Evolutionary conservation across 495 filamentous ascomycete species (phyloP).

Genomic region (Acidiella bohemica): DNA sequence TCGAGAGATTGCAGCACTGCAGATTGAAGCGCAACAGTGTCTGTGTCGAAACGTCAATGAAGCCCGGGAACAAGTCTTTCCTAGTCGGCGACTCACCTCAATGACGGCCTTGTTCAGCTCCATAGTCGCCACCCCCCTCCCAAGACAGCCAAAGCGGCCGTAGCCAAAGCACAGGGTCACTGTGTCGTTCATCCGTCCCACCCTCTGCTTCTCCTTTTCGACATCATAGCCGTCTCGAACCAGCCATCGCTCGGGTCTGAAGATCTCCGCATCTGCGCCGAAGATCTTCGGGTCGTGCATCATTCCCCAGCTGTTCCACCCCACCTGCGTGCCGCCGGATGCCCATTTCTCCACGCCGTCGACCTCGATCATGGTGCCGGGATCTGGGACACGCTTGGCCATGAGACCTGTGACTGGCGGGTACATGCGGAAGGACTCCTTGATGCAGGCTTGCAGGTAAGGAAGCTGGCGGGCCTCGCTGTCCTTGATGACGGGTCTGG

Average conservation of each 20-base stretch:
- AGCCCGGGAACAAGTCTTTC: too few relatives aligned
- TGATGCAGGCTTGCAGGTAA: slow-evolving; percentile 25
- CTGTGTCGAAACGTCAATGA: slow-evolving; percentile 6
- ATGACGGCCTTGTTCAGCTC: slow-evolving; percentile 23
- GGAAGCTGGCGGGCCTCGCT: slow-evolving; percentile 20
- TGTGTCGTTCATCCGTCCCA: slow-evolving; percentile 20
- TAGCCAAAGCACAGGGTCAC: slow-evolving; percentile 20
- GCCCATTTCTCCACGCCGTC: slow-evolving; percentile 19
- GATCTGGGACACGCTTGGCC: slow-evolving; percentile 15
- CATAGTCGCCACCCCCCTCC: slow-evolving; percentile 20
- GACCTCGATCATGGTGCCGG: slow-evolving; percentile 14
- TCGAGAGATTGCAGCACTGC: slow-evolving; percentile 19
- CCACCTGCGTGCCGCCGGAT: slow-evolving; percentile 18
- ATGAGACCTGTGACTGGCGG: slow-evolving; percentile 22
- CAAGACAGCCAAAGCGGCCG: slow-evolving; percentile 22
- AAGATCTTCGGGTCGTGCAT: slow-evolving; percentile 18
- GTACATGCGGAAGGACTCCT: slow-evolving; percentile 23
- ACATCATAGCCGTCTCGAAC: slow-evolving; percentile 1
- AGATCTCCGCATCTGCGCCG: slow-evolving; percentile 21
- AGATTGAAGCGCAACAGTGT: slow-evolving; percentile 22
- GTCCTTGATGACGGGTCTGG: slow-evolving; percentile 21
- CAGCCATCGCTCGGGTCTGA: slow-evolving; percentile 21
- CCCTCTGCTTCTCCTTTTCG: slow-evolving; percentile 7
- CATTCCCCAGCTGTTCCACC: slow-evolving; percentile 22
- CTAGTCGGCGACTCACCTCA: slow-evolving; percentile 19